Evolutionary conservation across 2,329 filamentous ascomycete species (phyloP), one percentile per base, ranked within the genome.

Genomic region (Fusarium sp.): DNA sequence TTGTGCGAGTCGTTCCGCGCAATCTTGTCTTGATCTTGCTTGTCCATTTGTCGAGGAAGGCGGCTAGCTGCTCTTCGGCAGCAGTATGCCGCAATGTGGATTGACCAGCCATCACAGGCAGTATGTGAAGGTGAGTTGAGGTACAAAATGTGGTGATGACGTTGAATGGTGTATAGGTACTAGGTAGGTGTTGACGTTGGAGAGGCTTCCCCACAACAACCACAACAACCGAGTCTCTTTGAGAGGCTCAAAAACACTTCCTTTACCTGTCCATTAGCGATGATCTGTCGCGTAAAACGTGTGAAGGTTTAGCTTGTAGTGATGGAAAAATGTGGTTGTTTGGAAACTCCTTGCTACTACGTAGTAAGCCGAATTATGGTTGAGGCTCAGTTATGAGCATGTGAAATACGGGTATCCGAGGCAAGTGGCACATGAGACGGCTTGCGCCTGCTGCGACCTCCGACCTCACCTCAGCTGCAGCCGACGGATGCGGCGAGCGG

Each of bases 31-130:
- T 82, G 53, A 89, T 78, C 49, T 86, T 78, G 22, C 78, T 77
- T 19, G 82, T 78, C 79, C 90, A 91, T 72, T 86, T 88, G 52
- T 88, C 83, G 73, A 90, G 77, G 56, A 93, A 87, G 43, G 83
- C 82, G 33, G 88, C 84, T 75, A 94, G 82, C 74, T 90, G 87
- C 79, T 91, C 89, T 78, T 92, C 87, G 71, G 88, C 85, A 47
- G 83, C 85, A 71, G 87, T 85, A 71, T 84, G 83, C 70, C 89
- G 88, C 72, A 97, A 85, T 7, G 92, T 97, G 56, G 95, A 97
- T 82, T 97, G 94, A 68, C 85, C 91, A 66, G 93, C 92, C 95
- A 97, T 97, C 61, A 32, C 17, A 41, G n/a, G 32, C 35, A 25
- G 25, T 39, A 45, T 46, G 15, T 10, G 22, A 23, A 39, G 27